These are phyloP conservation scores for Termitomyces sp. DNA, from an alignment of 768 basidiomycete species.

Conservation along the genomic window DNA sequence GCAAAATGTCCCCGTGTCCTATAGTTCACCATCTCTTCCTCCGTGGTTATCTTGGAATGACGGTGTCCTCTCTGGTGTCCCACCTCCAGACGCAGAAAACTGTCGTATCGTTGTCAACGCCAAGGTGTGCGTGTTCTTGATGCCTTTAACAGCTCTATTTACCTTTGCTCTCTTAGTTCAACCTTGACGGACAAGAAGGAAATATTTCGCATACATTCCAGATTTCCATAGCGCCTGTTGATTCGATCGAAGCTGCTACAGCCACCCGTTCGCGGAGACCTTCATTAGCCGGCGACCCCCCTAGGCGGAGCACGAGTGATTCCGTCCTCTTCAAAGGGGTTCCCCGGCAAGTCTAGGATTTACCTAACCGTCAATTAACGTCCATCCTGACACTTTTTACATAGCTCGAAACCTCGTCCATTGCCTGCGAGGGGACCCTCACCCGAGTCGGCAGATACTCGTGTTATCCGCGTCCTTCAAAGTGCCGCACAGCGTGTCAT, in stretches of 20 bases:
- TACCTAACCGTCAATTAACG: not conserved
- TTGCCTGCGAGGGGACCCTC: conserved; percentile 16
- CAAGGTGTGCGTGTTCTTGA: conserved; percentile 41
- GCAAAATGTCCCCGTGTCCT: conserved; percentile 71
- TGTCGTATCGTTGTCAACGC: conserved; percentile 74
- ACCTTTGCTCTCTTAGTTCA: conserved; percentile 38
- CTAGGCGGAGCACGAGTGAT: conserved; percentile 42
- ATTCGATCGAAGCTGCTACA: conserved; percentile 34
- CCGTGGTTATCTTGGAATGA: conserved; percentile 87
- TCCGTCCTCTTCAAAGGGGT: conserved; percentile 37
- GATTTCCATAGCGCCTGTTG: conserved; percentile 64
- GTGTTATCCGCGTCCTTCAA: conserved; percentile 74
- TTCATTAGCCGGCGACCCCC: conserved; percentile 34
- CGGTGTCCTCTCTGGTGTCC: conserved; percentile 76
- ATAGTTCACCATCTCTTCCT: conserved; percentile 76
- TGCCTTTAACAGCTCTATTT: not conserved
- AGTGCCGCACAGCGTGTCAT: conserved; percentile 74
- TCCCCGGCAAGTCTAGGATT: conserved; percentile 25
- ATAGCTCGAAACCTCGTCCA: conserved; percentile 23
- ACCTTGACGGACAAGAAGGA: conserved; percentile 72
- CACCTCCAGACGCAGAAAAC: conserved; percentile 68
- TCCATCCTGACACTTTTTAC: not conserved
- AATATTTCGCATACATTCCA: conserved; percentile 60
- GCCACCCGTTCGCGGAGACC: conserved; percentile 36
- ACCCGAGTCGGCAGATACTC: conserved; percentile 45